Conservation (phyloP, 2,329 filamentous ascomycete species). For the Polytolypa hystricis region DNA sequence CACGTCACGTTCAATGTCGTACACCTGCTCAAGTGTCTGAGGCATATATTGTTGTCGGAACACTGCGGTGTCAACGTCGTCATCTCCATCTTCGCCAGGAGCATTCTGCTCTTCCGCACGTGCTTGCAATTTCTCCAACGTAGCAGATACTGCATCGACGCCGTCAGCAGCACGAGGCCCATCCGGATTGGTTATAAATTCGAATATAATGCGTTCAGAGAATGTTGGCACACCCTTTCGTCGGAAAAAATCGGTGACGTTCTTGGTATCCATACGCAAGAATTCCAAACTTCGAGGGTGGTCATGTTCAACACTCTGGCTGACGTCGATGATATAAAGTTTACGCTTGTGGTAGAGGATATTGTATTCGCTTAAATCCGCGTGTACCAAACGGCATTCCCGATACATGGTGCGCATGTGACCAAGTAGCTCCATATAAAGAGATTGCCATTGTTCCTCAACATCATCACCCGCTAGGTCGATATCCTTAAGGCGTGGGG, state of each 20-base stretch:
- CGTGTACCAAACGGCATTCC: slow-evolving; percentile 81
- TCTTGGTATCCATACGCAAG: slow-evolving; percentile 96
- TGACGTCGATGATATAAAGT: slow-evolving; percentile 94
- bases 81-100: slow-evolving; percentile 39
- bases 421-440: slow-evolving; percentile 75
- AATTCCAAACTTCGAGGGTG: slow-evolving; percentile 90
- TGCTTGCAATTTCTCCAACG: slow-evolving; percentile 57
- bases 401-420: slow-evolving; percentile 94
- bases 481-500: slow-evolving; percentile 82
- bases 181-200: slow-evolving; percentile 60
- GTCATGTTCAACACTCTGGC: slow-evolving; percentile 92
- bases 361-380: slow-evolving; percentile 97
- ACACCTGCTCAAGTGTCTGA: slow-evolving; percentile 89
- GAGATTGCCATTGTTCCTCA: slow-evolving; percentile 59
- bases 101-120: slow-evolving; percentile 39
- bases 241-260: slow-evolving; percentile 84
- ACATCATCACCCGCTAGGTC: slow-evolving; percentile 56
- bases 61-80: slow-evolving; percentile 77
- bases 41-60: slow-evolving; percentile 96
- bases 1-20: slow-evolving; percentile 86
- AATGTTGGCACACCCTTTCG: slow-evolving; percentile 74
- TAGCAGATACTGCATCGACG: slow-evolving; percentile 46
- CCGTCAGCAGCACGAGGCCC: slow-evolving; percentile 31
- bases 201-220: slow-evolving; percentile 67
- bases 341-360: slow-evolving; percentile 74